A percentile compares a stretch with the other conserved stretches of the same genome.
phyloP scores from a whole-genome alignment of 768 basidiomycete genomes.

The Phaffia tasmanica region DNA sequence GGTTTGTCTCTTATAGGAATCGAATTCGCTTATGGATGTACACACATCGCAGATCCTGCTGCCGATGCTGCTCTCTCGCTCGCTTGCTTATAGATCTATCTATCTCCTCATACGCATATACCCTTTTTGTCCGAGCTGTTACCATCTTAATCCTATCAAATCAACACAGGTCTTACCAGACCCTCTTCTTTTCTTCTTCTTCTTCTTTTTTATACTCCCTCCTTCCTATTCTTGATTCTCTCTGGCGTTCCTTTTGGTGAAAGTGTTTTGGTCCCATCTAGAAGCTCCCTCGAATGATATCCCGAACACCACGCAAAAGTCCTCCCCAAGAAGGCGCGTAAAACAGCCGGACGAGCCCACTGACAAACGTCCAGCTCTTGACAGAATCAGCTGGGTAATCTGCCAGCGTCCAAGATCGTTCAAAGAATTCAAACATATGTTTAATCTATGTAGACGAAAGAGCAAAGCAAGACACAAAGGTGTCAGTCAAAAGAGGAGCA shows the following conservation, averaged over 20 bases:
- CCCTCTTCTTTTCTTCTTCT: too few species aligned
- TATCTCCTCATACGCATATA: too few species aligned
- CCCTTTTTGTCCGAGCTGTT: too few species aligned
- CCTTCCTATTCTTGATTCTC: too few species aligned
- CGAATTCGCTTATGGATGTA: slow-evolving; percentile 12
- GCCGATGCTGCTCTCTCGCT: slow-evolving; percentile 4
- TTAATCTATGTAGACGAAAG: too few species aligned
- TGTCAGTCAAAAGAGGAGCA: not conserved
- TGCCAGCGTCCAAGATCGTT: not conserved
- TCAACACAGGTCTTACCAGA: too few species aligned
- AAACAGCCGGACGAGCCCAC: slow-evolving; percentile 16
- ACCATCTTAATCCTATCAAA: too few species aligned
- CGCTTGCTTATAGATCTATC: too few species aligned
- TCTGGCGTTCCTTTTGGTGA: too few species aligned
- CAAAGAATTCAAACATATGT: too few species aligned
- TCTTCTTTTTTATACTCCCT: too few species aligned
- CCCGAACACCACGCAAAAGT: slow-evolving; percentile 5
- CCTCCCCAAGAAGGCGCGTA: not conserved
- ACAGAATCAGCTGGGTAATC: slow-evolving; percentile 17
- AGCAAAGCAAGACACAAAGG: not conserved
- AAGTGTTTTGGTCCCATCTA: too few species aligned
- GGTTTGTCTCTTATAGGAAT: not conserved
- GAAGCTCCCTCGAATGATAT: slow-evolving; percentile 14
- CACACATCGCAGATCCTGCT: slow-evolving; percentile 13
- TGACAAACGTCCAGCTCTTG: slow-evolving; percentile 14